A percentile compares a stretch with the other conserved stretches of the same genome.
Evolutionary conservation across 176 grass and related monocot genomes (phyloP).

Genomic region (Rhipidocladum racemiflorum): DNA sequence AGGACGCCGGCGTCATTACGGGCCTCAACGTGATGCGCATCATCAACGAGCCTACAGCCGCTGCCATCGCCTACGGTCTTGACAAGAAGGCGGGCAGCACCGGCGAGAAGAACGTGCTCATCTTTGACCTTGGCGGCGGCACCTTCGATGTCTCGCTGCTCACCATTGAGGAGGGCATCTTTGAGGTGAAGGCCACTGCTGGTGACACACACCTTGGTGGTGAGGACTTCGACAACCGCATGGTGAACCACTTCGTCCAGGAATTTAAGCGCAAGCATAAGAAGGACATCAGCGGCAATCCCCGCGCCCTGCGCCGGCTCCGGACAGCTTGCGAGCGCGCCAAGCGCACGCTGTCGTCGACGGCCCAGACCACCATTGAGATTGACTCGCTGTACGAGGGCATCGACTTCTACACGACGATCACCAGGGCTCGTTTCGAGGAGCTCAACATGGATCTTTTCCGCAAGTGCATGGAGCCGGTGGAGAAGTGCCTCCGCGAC

Average conservation of each 20-base stretch:
- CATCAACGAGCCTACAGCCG: conserved; percentile 66
- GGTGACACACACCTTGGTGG: conserved; percentile 62
- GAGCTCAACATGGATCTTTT: conserved; percentile 98
- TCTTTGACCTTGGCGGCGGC: conserved; percentile 59
- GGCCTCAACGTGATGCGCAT: conserved; percentile 62
- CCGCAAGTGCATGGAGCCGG: conserved; percentile 91
- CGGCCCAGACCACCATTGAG: conserved; percentile 89
- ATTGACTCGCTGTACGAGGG: conserved; percentile 92
- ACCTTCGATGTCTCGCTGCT: conserved; percentile 64
- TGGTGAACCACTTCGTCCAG: conserved; percentile 75
- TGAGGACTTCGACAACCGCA: conserved; percentile 70
- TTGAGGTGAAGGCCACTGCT: conserved; percentile 64
- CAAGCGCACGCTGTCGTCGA: conserved; percentile 87
- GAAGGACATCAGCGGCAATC: conserved; percentile 64
- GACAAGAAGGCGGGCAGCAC: conserved; percentile 56
- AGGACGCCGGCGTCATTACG: conserved; percentile 50
- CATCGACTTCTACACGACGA: conserved; percentile 91
- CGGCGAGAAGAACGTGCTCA: conserved; percentile 63
- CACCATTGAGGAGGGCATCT: conserved; percentile 75
- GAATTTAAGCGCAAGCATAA: conserved; percentile 70
- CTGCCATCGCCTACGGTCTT: conserved; percentile 56
- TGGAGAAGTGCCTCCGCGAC: conserved; percentile 95
- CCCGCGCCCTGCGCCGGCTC: conserved; percentile 38
- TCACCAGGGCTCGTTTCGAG: conserved; percentile 84
- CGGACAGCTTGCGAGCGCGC: conserved; percentile 81